Base-by-base conservation (phyloP, 1,284 basidiomycete species). In the Hymenochaete sp. region DNA sequence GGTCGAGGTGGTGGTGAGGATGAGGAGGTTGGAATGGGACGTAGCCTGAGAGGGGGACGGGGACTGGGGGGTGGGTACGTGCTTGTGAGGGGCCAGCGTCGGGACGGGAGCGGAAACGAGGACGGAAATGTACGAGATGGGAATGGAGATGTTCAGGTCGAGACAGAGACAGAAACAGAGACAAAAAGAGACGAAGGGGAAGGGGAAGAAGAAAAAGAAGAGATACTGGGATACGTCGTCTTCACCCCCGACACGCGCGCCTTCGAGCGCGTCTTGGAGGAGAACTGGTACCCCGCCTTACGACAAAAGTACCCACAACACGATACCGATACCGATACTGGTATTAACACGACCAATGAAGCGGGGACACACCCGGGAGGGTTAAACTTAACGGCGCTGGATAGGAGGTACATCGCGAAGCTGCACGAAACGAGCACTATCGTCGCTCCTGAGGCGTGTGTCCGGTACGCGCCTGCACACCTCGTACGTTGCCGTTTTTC, bases 1-100 rank as follows among this genome's bases (percentile, higher is more conserved):
- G n/a, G n/a, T n/a, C n/a, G n/a, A n/a, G n/a, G n/a, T n/a, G n/a
- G n/a, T n/a, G n/a, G n/a, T n/a, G n/a, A n/a, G n/a, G n/a, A n/a
- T n/a, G n/a, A n/a, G n/a, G n/a, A n/a, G n/a, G n/a, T n/a, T n/a
- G n/a, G n/a, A n/a, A n/a, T n/a, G n/a, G n/a, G n/a, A n/a, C n/a
- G n/a, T n/a, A n/a, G n/a, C n/a, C n/a, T n/a, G n/a, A n/a, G n/a
- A n/a, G n/a, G n/a, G n/a, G n/a, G n/a, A n/a, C n/a, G n/a, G n/a
- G n/a, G n/a, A n/a, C n/a, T n/a, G n/a, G n/a, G n/a, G n/a, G n/a
- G n/a, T n/a, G 82, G 73, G 9, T 87, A 83, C 59, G 82, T 87
- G 24, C 62, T 88, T 57, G 75, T 75, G 42, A n/a, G n/a, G n/a
- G n/a, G n/a, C n/a, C n/a, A n/a, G n/a, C 77, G 82, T 52, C n/a